Percentiles rank a stretch among this genome's conserved stretches.
phyloP scores from a whole-genome alignment of 306 rosid genomes.

The Rosa rugosa region DNA sequence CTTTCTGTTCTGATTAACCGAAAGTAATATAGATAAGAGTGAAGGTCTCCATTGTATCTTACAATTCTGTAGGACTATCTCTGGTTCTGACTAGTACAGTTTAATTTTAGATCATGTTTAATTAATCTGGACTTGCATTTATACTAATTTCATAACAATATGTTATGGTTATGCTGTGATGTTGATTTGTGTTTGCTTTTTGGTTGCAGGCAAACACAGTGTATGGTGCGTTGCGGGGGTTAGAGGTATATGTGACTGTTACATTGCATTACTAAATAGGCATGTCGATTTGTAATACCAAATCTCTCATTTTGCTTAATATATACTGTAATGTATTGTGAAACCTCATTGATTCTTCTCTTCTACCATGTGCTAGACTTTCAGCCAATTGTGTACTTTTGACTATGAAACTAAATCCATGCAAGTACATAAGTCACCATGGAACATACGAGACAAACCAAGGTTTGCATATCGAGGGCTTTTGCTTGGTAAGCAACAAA shows the following conservation, averaged over 20 bases:
- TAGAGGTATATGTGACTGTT: conserved; percentile 47
- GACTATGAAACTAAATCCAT: conserved; percentile 75
- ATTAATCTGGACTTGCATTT: background rate
- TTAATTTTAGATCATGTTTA: background rate
- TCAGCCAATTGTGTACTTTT: conserved; percentile 87
- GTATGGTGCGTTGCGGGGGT: conserved; percentile 57
- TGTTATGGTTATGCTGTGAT: conserved; percentile 1
- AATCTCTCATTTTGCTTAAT: background rate
- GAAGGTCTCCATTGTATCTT: background rate
- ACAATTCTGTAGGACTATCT: background rate
- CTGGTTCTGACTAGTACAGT: background rate
- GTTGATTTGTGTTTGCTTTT: conserved; percentile 11
- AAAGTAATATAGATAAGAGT: background rate
- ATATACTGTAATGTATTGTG: background rate
- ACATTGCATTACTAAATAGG: background rate
- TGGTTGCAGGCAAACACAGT: conserved; percentile 54
- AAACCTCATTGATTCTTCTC: conserved; percentile 10
- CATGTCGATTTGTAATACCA: background rate
- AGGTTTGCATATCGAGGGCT: conserved; percentile 92
- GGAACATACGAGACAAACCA: conserved; percentile 84
- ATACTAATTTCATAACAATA: background rate
- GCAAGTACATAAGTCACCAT: conserved; percentile 75
- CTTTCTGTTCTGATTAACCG: background rate
- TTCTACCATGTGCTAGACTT: conserved; percentile 65
- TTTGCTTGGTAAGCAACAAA: conserved; percentile 63